Conservation (phyloP, 192 early-diverging fungal genomes). For the Endogone sp. region DNA sequence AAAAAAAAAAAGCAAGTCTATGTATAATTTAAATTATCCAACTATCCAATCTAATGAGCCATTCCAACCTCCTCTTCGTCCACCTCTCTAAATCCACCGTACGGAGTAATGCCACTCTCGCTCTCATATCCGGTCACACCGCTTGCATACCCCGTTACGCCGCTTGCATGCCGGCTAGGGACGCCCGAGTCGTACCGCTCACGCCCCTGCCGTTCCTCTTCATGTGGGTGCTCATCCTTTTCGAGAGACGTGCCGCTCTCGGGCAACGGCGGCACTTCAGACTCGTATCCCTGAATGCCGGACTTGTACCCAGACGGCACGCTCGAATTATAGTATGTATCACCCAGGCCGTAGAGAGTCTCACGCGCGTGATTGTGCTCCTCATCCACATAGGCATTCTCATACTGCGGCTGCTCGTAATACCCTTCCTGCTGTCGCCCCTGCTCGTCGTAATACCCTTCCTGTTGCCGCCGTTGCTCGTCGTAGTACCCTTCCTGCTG, state of each 20-base stretch:
- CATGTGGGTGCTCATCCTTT: too few relatives aligned
- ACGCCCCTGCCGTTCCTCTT: too few relatives aligned
- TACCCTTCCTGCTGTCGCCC: too few relatives aligned
- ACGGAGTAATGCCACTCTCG: not conserved
- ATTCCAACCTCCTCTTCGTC: not conserved
- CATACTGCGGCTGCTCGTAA: not conserved
- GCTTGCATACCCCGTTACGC: not conserved
- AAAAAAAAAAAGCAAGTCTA: too few relatives aligned
- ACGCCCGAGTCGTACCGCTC: too few relatives aligned
- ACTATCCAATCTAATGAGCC: not conserved
- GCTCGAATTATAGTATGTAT: constrained; percentile 8
- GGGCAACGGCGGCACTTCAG: not conserved
- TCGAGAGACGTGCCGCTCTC: too few relatives aligned
- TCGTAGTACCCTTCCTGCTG: not conserved
- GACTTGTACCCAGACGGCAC: not conserved
- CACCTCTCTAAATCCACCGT: not conserved
- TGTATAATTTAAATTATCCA: too few relatives aligned
- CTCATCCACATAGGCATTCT: not conserved
- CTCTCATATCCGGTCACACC: not conserved
- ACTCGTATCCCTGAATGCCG: not conserved
- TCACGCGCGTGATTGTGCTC: constrained; percentile 9
- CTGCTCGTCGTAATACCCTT: not conserved
- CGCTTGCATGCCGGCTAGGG: not conserved
- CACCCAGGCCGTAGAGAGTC: constrained; percentile 9
- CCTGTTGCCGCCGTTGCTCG: too few relatives aligned